Evolutionary conservation across 2,329 filamentous ascomycete species (phyloP).

Genomic region (Aspergillus sojae): DNA sequence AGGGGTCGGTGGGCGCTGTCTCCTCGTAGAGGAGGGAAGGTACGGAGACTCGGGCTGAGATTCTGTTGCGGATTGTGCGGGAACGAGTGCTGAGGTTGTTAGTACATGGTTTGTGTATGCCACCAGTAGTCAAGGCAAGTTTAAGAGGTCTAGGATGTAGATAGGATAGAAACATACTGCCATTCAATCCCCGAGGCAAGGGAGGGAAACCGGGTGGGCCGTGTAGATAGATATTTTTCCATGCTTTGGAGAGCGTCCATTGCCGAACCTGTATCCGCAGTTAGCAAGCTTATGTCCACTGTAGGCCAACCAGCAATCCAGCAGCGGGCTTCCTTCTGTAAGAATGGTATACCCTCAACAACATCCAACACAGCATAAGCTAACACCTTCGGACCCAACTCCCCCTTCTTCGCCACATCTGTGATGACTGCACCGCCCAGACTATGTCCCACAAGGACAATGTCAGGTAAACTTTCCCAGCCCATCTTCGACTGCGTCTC

Average conservation of each 20-base stretch:
- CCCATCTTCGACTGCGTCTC: slow-evolving; percentile 68
- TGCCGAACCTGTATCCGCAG: slow-evolving; percentile 64
- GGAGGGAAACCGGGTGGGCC: slow-evolving; percentile 77
- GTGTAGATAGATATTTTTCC: slow-evolving; percentile 83
- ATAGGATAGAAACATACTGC: slow-evolving; percentile 59
- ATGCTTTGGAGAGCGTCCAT: slow-evolving; percentile 94
- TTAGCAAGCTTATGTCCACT: neutral
- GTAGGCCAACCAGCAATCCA: neutral
- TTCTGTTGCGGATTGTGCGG: slow-evolving; percentile 79
- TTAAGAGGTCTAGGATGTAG: neutral
- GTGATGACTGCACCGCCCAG: slow-evolving; percentile 91
- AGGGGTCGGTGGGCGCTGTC: slow-evolving; percentile 32
- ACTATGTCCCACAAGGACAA: slow-evolving; percentile 87
- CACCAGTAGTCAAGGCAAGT: neutral
- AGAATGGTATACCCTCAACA: slow-evolving; percentile 66
- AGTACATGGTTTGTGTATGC: neutral
- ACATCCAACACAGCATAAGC: slow-evolving; percentile 93
- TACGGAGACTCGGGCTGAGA: slow-evolving; percentile 84
- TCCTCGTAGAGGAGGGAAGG: slow-evolving; percentile 70
- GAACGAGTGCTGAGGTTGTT: slow-evolving; percentile 63
- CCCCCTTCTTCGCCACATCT: slow-evolving; percentile 70
- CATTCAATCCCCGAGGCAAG: slow-evolving; percentile 84
- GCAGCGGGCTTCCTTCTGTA: neutral
- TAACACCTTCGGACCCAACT: slow-evolving; percentile 69
- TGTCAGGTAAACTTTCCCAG: slow-evolving; percentile 73